Conservation (phyloP, 768 basidiomycete species). For the Thelephora ganbajun region DNA sequence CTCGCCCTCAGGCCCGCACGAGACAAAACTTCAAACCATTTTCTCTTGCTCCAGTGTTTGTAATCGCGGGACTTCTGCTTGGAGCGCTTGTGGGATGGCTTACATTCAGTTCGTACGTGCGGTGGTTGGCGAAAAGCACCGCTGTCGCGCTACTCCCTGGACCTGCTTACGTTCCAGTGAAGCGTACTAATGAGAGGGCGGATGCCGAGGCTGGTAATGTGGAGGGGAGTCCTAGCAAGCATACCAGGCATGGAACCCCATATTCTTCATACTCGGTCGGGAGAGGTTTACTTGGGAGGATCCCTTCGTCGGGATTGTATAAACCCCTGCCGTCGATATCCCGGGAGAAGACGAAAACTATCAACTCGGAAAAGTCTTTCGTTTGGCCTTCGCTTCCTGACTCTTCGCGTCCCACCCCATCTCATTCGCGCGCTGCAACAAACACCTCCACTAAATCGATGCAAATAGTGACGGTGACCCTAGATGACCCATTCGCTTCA, state of each 20-base stretch:
- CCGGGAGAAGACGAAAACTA: too few relatives aligned
- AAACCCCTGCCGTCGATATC: too few relatives aligned
- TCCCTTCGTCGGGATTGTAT: too few relatives aligned
- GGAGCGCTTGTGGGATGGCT: constrained; percentile 13
- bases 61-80: constrained; percentile 11
- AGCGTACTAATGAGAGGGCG: too few relatives aligned
- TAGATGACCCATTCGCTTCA: too few relatives aligned
- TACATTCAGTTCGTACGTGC: constrained; percentile 9
- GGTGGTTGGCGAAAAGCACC: background rate
- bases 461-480: too few relatives aligned
- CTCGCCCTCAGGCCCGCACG: constrained; percentile 1
- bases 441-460: too few relatives aligned
- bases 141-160: constrained; percentile 12
- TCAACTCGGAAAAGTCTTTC: too few relatives aligned
- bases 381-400: too few relatives aligned
- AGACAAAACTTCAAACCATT: constrained; percentile 11
- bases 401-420: too few relatives aligned
- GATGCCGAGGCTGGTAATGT: background rate
- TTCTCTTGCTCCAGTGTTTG: constrained; percentile 18
- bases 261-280: background rate
- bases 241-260: background rate
- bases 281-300: too few relatives aligned
- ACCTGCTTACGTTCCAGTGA: constrained; percentile 13
- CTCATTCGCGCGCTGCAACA: too few relatives aligned
- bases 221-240: background rate